Conservation (phyloP, 805 yeast genomes). For the Starmera dryadoides region DNA sequence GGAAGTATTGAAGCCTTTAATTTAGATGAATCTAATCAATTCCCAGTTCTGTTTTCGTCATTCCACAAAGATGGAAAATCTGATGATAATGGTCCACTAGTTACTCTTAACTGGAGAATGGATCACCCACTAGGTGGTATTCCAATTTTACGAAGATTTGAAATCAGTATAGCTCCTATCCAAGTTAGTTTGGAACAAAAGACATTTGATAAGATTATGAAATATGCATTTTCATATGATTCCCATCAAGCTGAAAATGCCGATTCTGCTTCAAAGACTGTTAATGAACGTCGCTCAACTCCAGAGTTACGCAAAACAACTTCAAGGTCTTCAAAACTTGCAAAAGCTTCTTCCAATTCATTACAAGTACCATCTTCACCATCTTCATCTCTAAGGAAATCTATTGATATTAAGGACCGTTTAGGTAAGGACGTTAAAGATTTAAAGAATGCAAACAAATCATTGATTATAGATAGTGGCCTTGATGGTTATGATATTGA, state of each 20-base stretch:
- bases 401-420: too few species aligned
- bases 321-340: too few species aligned
- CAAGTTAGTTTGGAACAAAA: conserved; percentile 66
- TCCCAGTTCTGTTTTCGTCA: conserved; percentile 68
- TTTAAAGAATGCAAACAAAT: not conserved
- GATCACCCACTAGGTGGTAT: conserved; percentile 87
- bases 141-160: conserved; percentile 62
- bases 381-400: too few species aligned
- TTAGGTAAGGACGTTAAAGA: not conserved
- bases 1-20: conserved; percentile 65
- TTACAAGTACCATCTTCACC: too few species aligned
- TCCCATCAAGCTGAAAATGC: conserved; percentile 6
- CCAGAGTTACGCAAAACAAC: too few species aligned
- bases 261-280: conserved; percentile 4
- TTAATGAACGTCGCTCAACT: not conserved
- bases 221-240: conserved; percentile 61
- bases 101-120: conserved; percentile 66
- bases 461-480: not conserved
- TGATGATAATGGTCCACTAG: conserved; percentile 21
- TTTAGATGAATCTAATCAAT: conserved; percentile 45
- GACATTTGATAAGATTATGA: conserved; percentile 54
- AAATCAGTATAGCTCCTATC: conserved; percentile 56
- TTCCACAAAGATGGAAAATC: conserved; percentile 18
- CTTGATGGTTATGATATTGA: not conserved
- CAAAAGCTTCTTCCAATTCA: too few species aligned